Conservation (phyloP, 2,329 filamentous ascomycete genomes). For the Pseudogymnoascus sp. region DNA sequence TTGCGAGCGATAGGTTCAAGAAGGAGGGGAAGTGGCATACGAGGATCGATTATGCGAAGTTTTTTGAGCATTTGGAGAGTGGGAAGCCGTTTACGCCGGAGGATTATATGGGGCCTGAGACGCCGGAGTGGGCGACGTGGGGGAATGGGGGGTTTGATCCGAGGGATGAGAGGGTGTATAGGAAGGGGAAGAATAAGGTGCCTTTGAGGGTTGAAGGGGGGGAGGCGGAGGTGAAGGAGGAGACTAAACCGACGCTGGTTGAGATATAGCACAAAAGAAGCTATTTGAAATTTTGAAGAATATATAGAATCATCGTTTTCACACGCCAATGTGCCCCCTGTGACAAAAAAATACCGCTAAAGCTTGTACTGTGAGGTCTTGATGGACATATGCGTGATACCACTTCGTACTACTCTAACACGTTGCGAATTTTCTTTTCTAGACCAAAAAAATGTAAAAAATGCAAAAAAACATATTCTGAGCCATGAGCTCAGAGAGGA, state of each 20-base stretch:
- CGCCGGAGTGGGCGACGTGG: conserved; percentile 91
- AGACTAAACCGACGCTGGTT: background rate
- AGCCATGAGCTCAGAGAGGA: conserved; percentile 8
- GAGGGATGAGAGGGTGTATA: conserved; percentile 74
- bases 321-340: background rate
- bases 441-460: background rate
- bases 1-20: conserved; percentile 74
- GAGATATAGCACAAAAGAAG: background rate
- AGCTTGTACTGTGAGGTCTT: background rate
- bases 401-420: background rate
- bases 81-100: conserved; percentile 66
- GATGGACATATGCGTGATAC: background rate
- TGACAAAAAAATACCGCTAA: background rate
- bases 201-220: conserved; percentile 9
- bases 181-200: conserved; percentile 57
- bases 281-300: background rate
- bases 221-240: background rate
- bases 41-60: conserved; percentile 78
- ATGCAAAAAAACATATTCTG: background rate
- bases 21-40: conserved; percentile 80
- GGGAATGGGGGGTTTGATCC: conserved; percentile 93
- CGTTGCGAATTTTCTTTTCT: too few species aligned
- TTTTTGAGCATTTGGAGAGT: conserved; percentile 75
- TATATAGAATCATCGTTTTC: background rate
- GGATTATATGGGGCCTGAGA: conserved; percentile 79